Conservation (phyloP, 805 yeast genomes). For the Suhomyces sp. region DNA sequence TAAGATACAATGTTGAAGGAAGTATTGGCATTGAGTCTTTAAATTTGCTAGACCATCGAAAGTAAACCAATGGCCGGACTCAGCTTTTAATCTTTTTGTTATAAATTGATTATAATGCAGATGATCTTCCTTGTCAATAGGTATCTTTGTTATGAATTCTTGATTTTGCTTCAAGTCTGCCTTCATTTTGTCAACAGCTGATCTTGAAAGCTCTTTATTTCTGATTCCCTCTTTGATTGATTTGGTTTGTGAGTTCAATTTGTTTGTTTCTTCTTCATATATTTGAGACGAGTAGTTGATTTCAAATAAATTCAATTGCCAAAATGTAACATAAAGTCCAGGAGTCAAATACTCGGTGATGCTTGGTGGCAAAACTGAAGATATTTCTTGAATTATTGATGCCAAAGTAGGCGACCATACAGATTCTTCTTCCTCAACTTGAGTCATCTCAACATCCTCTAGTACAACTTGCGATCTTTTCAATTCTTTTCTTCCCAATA, state of each 20-base stretch:
- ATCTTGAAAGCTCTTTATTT: conserved; percentile 21
- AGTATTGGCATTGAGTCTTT: conserved; percentile 18
- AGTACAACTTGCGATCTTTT: conserved; percentile 8
- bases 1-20: conserved; percentile 64
- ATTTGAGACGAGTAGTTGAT: conserved; percentile 51
- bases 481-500: conserved; percentile 26
- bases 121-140: conserved; percentile 48
- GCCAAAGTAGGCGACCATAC: conserved; percentile 5
- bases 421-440: not conserved
- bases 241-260: conserved; percentile 34
- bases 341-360: conserved; percentile 30
- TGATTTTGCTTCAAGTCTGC: conserved; percentile 24
- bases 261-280: conserved; percentile 50
- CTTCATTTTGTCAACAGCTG: conserved; percentile 22
- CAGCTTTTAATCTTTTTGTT: conserved; percentile 24
- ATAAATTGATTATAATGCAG: conserved; percentile 34
- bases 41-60: conserved; percentile 12
- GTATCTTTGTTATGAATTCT: conserved; percentile 25
- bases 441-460: too few relatives aligned
- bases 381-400: conserved; percentile 5
- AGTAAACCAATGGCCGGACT: conserved; percentile 42
- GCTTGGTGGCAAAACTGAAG: conserved; percentile 11
- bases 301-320: conserved; percentile 75
- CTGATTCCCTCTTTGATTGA: conserved; percentile 35
- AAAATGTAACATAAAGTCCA: conserved; percentile 59